These are phyloP conservation scores for Ogataea glucozyma DNA, from an alignment of 805 yeast genomes.

Conservation along the genomic window DNA sequence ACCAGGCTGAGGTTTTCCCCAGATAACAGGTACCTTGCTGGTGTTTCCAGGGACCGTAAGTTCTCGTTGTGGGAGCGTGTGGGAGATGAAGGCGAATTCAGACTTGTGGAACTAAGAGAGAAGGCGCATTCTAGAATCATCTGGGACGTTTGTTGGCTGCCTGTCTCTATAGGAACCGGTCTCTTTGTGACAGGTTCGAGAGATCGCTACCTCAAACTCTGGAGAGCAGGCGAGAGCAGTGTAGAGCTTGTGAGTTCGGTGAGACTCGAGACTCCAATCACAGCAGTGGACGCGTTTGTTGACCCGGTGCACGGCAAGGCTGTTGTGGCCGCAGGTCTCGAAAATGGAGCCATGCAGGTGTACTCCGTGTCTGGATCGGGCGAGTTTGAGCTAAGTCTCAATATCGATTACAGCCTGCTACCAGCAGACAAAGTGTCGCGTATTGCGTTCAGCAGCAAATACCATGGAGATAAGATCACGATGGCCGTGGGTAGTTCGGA, in stretches of 20 bases:
- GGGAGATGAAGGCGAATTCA: constrained; percentile 28
- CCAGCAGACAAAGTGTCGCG: constrained; percentile 68
- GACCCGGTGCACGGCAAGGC: constrained; percentile 33
- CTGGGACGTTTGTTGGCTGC: constrained; percentile 94
- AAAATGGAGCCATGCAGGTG: constrained; percentile 59
- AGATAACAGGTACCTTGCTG: constrained; percentile 60
- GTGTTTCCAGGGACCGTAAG: constrained; percentile 89
- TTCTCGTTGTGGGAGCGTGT: constrained; percentile 69
- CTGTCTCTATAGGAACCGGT: constrained; percentile 39
- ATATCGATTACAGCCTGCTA: constrained; percentile 41
- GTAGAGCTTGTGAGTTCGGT: constrained; percentile 40
- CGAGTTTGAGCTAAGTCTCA: constrained; percentile 32
- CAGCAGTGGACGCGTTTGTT: constrained; percentile 59
- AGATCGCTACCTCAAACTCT: constrained; percentile 73
- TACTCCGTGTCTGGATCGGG: constrained; percentile 38
- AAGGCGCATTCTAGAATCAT: constrained; percentile 90
- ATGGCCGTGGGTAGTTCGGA: constrained; percentile 71
- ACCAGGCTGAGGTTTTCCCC: constrained; percentile 79
- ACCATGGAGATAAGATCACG: constrained; percentile 28
- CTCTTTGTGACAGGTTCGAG: constrained; percentile 85
- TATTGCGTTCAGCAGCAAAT: constrained; percentile 48
- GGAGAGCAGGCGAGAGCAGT: constrained; percentile 43
- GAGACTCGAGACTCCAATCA: constrained; percentile 60
- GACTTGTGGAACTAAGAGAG: constrained; percentile 37
- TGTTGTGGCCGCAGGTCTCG: constrained; percentile 66